These are phyloP conservation scores for Pichia sp. DNA, from an alignment of 1,139 yeast species.

Conservation along the genomic window DNA sequence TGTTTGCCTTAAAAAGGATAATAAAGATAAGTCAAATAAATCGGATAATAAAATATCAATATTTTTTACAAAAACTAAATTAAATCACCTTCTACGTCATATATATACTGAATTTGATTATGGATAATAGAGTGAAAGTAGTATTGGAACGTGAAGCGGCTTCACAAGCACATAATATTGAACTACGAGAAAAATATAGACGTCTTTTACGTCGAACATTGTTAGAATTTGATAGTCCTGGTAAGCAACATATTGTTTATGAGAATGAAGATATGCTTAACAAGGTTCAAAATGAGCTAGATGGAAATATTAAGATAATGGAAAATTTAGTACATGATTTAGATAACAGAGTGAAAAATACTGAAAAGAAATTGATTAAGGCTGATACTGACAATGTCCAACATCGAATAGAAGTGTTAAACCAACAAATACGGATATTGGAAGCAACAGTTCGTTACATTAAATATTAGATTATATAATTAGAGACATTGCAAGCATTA, in stretches of 20 bases:
- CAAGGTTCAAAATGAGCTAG: constrained; percentile 8
- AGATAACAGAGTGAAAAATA: constrained; percentile 1
- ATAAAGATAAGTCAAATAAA: too few relatives aligned
- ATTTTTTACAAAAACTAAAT: not conserved
- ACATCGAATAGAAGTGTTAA: constrained; percentile 37
- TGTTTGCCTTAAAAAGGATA: too few relatives aligned
- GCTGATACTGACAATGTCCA: constrained; percentile 26
- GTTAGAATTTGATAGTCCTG: constrained; percentile 6
- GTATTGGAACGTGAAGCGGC: constrained; percentile 9
- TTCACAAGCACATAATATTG: constrained; percentile 3
- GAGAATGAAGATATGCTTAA: constrained; percentile 14
- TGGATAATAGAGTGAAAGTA: constrained; percentile 9
- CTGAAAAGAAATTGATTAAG: constrained; percentile 17
- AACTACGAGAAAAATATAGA: constrained; percentile 9
- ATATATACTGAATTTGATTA: not conserved
- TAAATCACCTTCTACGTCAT: not conserved
- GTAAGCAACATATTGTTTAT: constrained; percentile 11
- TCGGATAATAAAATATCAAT: too few relatives aligned
- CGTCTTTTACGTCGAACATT: constrained; percentile 8
- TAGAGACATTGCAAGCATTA: too few relatives aligned
- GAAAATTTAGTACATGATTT: constrained; percentile 5
- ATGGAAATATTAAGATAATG: constrained; percentile 1
- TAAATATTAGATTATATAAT: not conserved
- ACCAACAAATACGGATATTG: constrained; percentile 42
- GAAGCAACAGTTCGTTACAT: constrained; percentile 25